Evolutionary conservation across 1,139 yeast species (phyloP), one percentile per base, ranked within the genome.

Genomic region (Torulaspora globosa): DNA sequence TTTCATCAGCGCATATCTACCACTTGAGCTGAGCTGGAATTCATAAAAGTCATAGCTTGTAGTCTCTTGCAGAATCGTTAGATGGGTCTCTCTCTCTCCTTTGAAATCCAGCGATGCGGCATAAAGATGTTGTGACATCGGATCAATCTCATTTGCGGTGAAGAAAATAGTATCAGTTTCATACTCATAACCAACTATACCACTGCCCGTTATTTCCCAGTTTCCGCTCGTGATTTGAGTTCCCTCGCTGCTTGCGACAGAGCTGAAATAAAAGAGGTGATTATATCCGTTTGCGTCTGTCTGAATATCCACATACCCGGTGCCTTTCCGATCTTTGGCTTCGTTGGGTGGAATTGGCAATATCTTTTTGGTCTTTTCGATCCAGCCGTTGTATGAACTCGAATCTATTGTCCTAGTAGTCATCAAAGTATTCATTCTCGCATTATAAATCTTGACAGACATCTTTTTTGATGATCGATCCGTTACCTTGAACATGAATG

Each of bases 261-360:
- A 69, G 9, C 77, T 71, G 58, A 81, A 90, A 51, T 78, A 75
- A 1, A 82, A 95, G 38, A 92, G 65, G 57, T 87, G 95, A 46
- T 78, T 79, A 57, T 69, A 76, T 0, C 84, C 82, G 32, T 78
- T 74, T 4, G 66, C 69, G 26, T 74, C 74, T n/a, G 82, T 81
- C 10, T 80, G 80, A 9, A 84, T 70, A 60, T 92, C 97, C 44
- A 92, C 70, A 60, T 86, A 92, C 0, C 90, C 85, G 40, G 71
- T 71, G 0, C 67, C 67, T 1, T 57, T 48, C 26, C 79, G 67
- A 8, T 68, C 72, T 1, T 52, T 52, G 0, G 57, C 46, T 14
- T 49, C 55, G 37, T 65, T 62, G 43, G 78, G 76, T 11, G 70
- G 70, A 6, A 71, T 57, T 0, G 57, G 52, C 2, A 59, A 27